These are phyloP conservation scores for Acanthamoeba sp. DNA, from an alignment of 208 protist genomes.

Conservation along the genomic window DNA sequence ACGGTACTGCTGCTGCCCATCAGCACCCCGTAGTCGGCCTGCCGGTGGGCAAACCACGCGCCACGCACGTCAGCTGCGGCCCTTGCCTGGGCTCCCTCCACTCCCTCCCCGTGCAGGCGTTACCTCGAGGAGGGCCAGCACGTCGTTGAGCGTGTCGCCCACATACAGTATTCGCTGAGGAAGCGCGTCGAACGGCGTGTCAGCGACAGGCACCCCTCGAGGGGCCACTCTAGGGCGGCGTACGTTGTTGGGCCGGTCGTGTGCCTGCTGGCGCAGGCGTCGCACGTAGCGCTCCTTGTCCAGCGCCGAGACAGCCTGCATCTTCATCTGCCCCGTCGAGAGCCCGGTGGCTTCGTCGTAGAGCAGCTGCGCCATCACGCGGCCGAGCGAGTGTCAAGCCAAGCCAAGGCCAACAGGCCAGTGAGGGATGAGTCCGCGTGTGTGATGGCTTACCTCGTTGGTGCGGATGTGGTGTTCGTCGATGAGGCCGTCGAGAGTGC, in stretches of 20 bases:
- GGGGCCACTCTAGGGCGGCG: neutral
- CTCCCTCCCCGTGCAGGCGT: neutral
- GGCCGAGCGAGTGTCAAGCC: neutral
- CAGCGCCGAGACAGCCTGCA: neutral
- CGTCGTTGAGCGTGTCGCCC: neutral
- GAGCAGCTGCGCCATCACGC: neutral
- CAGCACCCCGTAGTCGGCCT: conserved; percentile 15
- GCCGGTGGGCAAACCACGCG: no score
- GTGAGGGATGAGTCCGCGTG: no score
- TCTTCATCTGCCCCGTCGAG: conserved; percentile 10
- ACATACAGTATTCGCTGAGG: neutral
- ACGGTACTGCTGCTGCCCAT: neutral
- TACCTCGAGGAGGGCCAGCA: neutral
- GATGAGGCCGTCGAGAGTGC: neutral
- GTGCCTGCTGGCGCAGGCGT: neutral
- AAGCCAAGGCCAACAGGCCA: no score
- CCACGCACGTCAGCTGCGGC: no score
- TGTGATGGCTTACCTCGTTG: neutral
- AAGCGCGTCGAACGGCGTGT: no score
- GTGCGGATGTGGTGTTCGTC: conserved; percentile 10
- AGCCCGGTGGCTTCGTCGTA: neutral
- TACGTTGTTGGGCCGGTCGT: neutral
- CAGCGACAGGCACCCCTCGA: no score
- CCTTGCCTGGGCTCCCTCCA: neutral
- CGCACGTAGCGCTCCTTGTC: neutral